Conservation (phyloP, 345 rosid species). For the Linum lewisii region DNA sequence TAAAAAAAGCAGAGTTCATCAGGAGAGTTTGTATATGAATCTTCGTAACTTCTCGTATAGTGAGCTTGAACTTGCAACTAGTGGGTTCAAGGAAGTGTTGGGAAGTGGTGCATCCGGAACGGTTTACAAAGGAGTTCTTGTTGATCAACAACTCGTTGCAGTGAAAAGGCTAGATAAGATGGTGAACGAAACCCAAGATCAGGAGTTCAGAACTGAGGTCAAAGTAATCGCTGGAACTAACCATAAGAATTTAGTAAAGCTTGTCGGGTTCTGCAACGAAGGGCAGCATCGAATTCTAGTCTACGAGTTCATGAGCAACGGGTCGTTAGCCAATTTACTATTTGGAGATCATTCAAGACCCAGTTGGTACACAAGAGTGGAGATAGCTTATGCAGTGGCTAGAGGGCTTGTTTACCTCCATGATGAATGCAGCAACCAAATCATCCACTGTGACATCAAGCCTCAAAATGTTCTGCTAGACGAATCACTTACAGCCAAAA, state of each 20-base stretch:
- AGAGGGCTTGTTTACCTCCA: neutral
- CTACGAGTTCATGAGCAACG: constrained; percentile 29
- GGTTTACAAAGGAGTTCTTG: constrained; percentile 30
- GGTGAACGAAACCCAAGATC: constrained; percentile 8
- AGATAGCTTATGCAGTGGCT: constrained; percentile 2
- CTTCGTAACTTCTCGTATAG: constrained; percentile 18
- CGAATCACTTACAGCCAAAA: neutral
- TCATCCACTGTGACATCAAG: neutral
- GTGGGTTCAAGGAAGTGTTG: constrained; percentile 25
- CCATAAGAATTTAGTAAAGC: constrained; percentile 32
- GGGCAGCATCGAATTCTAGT: constrained; percentile 26
- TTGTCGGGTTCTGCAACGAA: constrained; percentile 31
- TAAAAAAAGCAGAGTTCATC: no score
- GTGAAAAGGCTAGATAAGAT: constrained; percentile 22
- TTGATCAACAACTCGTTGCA: constrained; percentile 11
- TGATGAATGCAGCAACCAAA: neutral
- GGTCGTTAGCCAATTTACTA: constrained; percentile 17
- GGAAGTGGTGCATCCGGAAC: constrained; percentile 36
- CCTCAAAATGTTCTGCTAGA: neutral
- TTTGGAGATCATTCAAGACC: constrained; percentile 15
- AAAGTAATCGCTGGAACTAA: constrained; percentile 27
- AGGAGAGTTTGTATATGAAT: neutral
- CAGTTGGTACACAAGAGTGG: constrained; percentile 22
- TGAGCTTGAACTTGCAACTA: constrained; percentile 28
- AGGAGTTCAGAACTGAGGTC: constrained; percentile 30